phyloP scores from a whole-genome alignment of 495 filamentous ascomycete species.

The Haplographium delicatum region DNA sequence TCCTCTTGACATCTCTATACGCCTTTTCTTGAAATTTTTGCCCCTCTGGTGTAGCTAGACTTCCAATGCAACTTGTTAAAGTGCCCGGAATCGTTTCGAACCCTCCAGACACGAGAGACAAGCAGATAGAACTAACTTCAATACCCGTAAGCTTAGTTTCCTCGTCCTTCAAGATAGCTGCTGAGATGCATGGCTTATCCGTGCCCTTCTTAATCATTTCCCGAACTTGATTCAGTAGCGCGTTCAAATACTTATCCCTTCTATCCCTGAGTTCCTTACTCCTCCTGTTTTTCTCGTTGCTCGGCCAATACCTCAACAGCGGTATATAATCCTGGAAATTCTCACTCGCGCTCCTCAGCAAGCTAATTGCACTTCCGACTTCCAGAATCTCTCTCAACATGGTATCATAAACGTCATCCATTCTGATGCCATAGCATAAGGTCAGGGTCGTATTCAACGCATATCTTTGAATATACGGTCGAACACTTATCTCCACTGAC shows the following conservation, averaged over 20 bases:
- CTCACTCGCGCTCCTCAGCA: slow-evolving; percentile 54
- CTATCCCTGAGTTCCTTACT: slow-evolving; percentile 52
- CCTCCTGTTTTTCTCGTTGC: slow-evolving; percentile 42
- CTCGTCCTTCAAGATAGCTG: slow-evolving; percentile 57
- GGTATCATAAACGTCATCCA: slow-evolving; percentile 49
- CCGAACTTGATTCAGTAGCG: slow-evolving; percentile 46
- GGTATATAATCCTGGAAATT: slow-evolving; percentile 63
- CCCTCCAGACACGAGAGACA: slow-evolving; percentile 58
- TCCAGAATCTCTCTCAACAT: slow-evolving; percentile 58
- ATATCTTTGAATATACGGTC: slow-evolving; percentile 56
- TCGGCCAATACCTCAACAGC: slow-evolving; percentile 50
- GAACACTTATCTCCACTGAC: slow-evolving; percentile 45
- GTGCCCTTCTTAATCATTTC: slow-evolving; percentile 54
- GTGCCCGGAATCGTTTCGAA: slow-evolving; percentile 60
- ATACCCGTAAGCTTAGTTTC: slow-evolving; percentile 52
- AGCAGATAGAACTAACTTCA: slow-evolving; percentile 54
- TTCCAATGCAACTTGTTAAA: slow-evolving; percentile 55
- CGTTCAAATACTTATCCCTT: slow-evolving; percentile 53
- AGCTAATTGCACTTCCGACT: slow-evolving; percentile 55
- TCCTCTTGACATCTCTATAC: slow-evolving; percentile 47
- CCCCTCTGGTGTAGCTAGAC: slow-evolving; percentile 48
- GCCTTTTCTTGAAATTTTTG: slow-evolving; percentile 58
- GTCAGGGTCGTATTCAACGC: slow-evolving; percentile 54
- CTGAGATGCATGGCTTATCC: slow-evolving; percentile 59
- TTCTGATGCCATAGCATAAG: slow-evolving; percentile 58